Evolutionary conservation across 768 basidiomycete species (phyloP).

Genomic region (Kwoniella newhampshirensis): DNA sequence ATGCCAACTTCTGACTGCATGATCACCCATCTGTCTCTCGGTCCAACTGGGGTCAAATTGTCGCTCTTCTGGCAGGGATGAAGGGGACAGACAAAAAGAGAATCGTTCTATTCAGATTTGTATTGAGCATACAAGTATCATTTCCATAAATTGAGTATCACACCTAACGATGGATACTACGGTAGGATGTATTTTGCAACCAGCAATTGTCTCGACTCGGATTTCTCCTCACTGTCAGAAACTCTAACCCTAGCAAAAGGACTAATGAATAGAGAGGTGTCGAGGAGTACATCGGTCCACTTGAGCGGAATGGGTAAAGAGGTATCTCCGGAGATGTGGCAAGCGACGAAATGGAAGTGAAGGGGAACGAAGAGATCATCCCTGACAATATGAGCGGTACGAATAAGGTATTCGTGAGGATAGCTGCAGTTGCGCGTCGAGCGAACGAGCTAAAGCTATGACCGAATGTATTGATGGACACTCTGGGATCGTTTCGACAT

Average conservation of each 20-base stretch:
- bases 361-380: too few relatives aligned
- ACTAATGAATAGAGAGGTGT: slow-evolving; percentile 15
- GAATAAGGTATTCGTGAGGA: too few relatives aligned
- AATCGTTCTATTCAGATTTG: background rate
- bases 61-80: too few relatives aligned
- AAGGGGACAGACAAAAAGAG: background rate
- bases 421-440: too few relatives aligned
- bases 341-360: too few relatives aligned
- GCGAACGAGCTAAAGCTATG: background rate
- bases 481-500: too few relatives aligned
- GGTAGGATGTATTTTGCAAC: slow-evolving; percentile 51
- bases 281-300: background rate
- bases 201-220: slow-evolving; percentile 50
- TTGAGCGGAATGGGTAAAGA: background rate
- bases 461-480: background rate
- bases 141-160: slow-evolving; percentile 44
- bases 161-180: slow-evolving; percentile 25
- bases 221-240: slow-evolving; percentile 50
- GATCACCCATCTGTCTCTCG: too few relatives aligned
- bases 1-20: too few relatives aligned
- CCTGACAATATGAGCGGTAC: too few relatives aligned
- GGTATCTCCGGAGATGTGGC: too few relatives aligned
- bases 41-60: too few relatives aligned
- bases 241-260: slow-evolving; percentile 52
- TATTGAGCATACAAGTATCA: background rate